These are phyloP conservation scores for Umbellularia californica DNA, from an alignment of 164 flowering plant species.

Conservation along the genomic window DNA sequence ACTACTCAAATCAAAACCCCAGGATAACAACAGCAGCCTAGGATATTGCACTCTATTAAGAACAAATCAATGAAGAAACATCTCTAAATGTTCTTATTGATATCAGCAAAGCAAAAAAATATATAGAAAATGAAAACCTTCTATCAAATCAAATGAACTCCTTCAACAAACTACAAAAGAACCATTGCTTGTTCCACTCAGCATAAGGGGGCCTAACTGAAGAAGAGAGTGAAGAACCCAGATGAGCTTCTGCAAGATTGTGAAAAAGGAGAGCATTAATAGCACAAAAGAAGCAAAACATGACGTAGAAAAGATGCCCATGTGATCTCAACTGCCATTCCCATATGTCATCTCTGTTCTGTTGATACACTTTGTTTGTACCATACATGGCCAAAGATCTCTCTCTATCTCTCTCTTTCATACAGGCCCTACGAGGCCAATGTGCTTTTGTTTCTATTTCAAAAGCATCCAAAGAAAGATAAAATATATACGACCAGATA, in stretches of 20 bases:
- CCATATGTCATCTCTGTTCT: slow-evolving; percentile 17
- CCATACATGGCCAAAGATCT: slow-evolving; percentile 20
- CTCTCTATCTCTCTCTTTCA: slow-evolving; percentile 8
- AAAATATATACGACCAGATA: neutral
- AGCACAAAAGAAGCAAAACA: slow-evolving; percentile 23
- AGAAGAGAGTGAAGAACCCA: neutral
- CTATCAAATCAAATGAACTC: neutral
- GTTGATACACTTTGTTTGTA: slow-evolving; percentile 26
- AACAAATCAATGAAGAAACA: no score
- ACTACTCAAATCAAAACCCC: neutral
- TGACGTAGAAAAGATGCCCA: slow-evolving; percentile 28
- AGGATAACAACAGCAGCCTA: neutral
- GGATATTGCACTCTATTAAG: neutral
- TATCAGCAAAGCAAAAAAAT: neutral
- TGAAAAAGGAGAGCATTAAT: slow-evolving; percentile 16
- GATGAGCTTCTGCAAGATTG: slow-evolving; percentile 11
- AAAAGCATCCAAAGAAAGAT: neutral
- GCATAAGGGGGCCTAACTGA: neutral
- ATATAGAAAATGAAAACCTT: neutral
- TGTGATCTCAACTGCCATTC: slow-evolving; percentile 23
- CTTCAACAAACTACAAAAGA: neutral
- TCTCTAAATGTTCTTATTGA: no score
- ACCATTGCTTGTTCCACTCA: neutral
- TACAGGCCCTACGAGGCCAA: neutral
- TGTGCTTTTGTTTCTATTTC: neutral